Conservation (phyloP, 345 rosid genomes). For the Bretschneidera sinensis region DNA sequence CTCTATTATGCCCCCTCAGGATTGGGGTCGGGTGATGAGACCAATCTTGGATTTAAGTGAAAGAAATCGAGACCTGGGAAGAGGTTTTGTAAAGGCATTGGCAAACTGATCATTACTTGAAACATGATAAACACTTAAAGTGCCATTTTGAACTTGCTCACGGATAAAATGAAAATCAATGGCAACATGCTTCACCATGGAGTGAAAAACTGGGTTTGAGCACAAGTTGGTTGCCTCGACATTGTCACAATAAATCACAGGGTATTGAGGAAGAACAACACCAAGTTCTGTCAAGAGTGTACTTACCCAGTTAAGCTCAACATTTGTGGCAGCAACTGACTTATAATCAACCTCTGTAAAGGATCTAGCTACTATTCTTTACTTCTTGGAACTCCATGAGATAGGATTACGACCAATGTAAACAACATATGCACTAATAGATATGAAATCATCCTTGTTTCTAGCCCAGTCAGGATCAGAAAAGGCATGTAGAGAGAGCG, state of each 20-base stretch:
- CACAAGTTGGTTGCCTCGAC: background rate
- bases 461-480: background rate
- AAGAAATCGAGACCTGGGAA: too few species aligned
- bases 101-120: too few species aligned
- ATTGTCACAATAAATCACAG: background rate
- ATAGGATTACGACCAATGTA: background rate
- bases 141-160: too few species aligned
- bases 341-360: background rate
- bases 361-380: background rate
- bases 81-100: too few species aligned
- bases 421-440: background rate
- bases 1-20: too few species aligned
- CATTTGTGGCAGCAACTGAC: background rate
- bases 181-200: background rate
- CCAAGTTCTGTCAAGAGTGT: background rate
- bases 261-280: background rate
- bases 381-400: background rate
- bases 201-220: constrained; percentile 2
- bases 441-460: background rate
- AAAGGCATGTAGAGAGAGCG: background rate
- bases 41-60: too few species aligned
- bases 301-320: background rate
- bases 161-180: too few species aligned
- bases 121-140: too few species aligned
- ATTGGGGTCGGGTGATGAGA: too few species aligned